Conservation (phyloP, 345 rosid genomes). For the Physaria fendleri region DNA sequence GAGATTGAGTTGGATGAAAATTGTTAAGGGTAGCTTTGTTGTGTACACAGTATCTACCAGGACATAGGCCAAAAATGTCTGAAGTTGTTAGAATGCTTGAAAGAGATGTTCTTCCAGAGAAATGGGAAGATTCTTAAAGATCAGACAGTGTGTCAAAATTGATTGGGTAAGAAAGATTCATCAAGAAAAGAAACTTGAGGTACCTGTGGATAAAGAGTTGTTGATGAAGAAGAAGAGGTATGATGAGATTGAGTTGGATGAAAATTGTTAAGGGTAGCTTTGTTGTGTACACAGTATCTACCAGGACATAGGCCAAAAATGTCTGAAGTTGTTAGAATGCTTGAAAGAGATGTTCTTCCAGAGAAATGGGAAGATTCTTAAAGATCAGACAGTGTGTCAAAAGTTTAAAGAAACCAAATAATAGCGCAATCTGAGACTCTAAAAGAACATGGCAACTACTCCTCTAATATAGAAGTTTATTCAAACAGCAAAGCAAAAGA, state of each 20-base stretch:
- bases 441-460: no score
- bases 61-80: constrained; percentile 87
- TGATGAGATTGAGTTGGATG: constrained; percentile 88
- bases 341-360: constrained; percentile 93
- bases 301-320: constrained; percentile 90
- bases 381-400: constrained; percentile 52
- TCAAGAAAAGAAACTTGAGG: constrained; percentile 82
- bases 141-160: constrained; percentile 47
- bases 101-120: constrained; percentile 94
- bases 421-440: no score
- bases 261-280: constrained; percentile 88
- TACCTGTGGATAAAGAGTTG: constrained; percentile 83
- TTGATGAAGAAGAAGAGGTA: constrained; percentile 48
- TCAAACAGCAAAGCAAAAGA: no score
- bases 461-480: no score
- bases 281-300: constrained; percentile 80
- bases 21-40: constrained; percentile 85
- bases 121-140: constrained; percentile 96
- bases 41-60: constrained; percentile 87
- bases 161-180: constrained; percentile 76
- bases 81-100: constrained; percentile 98
- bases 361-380: constrained; percentile 99
- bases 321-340: constrained; percentile 97
- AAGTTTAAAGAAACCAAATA: no score
- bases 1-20: constrained; percentile 90